These are phyloP conservation scores for Pyrenochaeta sp. DNA, from an alignment of 2,329 filamentous ascomycete species.

Conservation along the genomic window DNA sequence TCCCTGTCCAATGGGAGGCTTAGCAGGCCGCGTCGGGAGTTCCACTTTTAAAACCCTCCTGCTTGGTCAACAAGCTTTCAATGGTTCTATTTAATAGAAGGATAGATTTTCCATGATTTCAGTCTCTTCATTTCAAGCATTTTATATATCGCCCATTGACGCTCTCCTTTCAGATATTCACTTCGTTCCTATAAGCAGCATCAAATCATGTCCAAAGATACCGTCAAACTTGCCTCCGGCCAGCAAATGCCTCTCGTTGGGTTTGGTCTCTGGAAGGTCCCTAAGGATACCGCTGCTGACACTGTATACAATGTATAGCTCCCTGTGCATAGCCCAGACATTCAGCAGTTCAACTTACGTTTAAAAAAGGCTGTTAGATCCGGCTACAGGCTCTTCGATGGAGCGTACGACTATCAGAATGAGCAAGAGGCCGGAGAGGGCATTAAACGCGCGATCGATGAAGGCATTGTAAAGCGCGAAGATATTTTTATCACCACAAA, in stretches of 20 bases:
- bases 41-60: background rate
- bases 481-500: conserved; percentile 92
- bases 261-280: conserved; percentile 86
- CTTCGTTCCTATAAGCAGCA: background rate
- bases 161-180: background rate
- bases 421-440: conserved; percentile 29
- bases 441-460: conserved; percentile 26
- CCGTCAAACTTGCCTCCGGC: conserved; percentile 71
- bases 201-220: conserved; percentile 43
- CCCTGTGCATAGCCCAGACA: background rate
- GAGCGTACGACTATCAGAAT: conserved; percentile 37
- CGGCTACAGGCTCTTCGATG: conserved; percentile 42
- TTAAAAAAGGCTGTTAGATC: conserved; percentile 15
- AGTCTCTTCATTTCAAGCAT: background rate
- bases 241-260: conserved; percentile 78
- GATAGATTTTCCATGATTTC: background rate
- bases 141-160: background rate
- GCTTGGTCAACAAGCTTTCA: no score
- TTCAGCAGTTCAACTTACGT: background rate
- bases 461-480: conserved; percentile 59
- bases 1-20: background rate
- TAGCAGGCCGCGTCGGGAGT: background rate
- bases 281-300: conserved; percentile 75
- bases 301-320: conserved; percentile 71
- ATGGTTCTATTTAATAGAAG: background rate